These are phyloP conservation scores for Marchantia polymorpha DNA, from an alignment of 225 moss, liverwort and hornwort genomes.

Conservation along the genomic window DNA sequence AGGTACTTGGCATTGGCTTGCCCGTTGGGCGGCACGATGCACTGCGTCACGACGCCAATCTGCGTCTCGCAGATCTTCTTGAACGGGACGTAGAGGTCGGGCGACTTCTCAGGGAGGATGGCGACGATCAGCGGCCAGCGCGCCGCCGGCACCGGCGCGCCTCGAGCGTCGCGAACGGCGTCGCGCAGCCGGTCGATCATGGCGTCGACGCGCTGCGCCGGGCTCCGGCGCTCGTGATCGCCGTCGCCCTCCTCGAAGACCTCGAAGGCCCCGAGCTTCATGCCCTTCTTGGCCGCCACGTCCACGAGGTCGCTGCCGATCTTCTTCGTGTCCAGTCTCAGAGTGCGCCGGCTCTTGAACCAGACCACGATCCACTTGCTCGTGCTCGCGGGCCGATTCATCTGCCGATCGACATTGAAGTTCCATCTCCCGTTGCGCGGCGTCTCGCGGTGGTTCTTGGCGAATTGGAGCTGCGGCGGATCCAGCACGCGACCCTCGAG, in stretches of 20 bases:
- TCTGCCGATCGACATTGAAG: constrained; percentile 40
- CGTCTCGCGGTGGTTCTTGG: constrained; percentile 41
- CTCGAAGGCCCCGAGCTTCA: constrained; percentile 30
- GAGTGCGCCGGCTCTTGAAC: constrained; percentile 32
- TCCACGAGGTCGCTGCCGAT: constrained; percentile 31
- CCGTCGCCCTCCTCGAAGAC: constrained; percentile 21
- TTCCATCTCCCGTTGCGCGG: constrained; percentile 78
- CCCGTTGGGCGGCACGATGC: constrained; percentile 70
- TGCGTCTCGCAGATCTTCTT: constrained; percentile 61
- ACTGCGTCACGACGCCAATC: constrained; percentile 66
- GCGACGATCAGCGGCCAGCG: constrained; percentile 51
- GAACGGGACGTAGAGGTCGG: constrained; percentile 50
- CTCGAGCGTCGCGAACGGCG: background rate
- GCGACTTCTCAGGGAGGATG: constrained; percentile 48
- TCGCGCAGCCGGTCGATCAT: constrained; percentile 5
- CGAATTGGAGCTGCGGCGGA: constrained; percentile 71
- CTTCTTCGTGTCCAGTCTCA: background rate
- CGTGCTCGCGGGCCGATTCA: constrained; percentile 50
- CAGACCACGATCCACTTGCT: constrained; percentile 59
- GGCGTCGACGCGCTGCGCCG: background rate
- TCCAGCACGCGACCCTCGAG: constrained; percentile 57
- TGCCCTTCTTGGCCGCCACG: constrained; percentile 24
- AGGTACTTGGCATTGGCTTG: constrained; percentile 65
- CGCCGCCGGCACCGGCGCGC: background rate
- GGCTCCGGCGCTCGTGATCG: background rate